Evolutionary conservation across 805 yeast species (phyloP).

Genomic region (Saccharomycopsis schoenii): DNA sequence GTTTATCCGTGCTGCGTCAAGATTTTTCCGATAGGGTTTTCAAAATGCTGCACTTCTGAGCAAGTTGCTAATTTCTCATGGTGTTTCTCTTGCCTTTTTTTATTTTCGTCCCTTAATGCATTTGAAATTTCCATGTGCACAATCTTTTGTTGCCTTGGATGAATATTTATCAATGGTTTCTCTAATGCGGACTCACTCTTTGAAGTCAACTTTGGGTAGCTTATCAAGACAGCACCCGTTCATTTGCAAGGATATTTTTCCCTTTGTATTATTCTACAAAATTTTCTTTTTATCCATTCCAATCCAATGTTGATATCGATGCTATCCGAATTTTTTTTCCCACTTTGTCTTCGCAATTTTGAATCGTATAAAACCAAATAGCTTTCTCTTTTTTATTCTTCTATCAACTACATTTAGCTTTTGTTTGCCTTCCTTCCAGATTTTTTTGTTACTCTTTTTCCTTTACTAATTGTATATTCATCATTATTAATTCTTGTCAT

Average conservation of each 20-base stretch:
- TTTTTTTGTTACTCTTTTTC: neutral
- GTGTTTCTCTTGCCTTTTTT: too few species aligned
- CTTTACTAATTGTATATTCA: neutral
- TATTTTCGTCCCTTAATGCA: neutral
- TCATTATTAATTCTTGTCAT: neutral
- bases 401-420: neutral
- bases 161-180: neutral
- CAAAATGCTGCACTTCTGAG: too few species aligned
- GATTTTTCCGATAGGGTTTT: neutral
- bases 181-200: neutral
- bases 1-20: neutral
- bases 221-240: neutral
- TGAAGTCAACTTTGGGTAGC: neutral
- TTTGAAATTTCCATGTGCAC: neutral
- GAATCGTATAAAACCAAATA: neutral
- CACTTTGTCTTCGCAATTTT: neutral
- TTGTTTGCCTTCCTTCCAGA: neutral
- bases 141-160: neutral
- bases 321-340: neutral
- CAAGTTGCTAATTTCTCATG: too few species aligned
- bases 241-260: neutral
- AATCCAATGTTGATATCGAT: neutral
- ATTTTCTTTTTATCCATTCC: neutral
- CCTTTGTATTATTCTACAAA: neutral
- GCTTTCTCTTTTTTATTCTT: neutral